Evolutionary conservation across 495 filamentous ascomycete species (phyloP).

Genomic region (Talaromyces wortmannii): DNA sequence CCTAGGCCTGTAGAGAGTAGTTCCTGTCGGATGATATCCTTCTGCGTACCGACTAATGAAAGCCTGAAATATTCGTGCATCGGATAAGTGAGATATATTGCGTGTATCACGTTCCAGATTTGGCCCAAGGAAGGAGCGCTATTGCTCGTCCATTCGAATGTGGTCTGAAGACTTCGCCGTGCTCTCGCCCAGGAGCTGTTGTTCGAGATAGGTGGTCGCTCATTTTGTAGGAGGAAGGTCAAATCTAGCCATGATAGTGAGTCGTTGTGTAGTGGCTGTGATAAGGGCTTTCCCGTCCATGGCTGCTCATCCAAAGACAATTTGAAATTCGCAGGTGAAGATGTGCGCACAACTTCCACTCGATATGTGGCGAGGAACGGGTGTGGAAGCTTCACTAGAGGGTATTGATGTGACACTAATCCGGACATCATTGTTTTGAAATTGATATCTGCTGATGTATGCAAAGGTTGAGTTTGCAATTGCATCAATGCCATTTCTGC

Average conservation of each 20-base stretch:
- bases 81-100: slow-evolving; percentile 48
- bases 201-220: slow-evolving; percentile 23
- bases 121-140: slow-evolving; percentile 45
- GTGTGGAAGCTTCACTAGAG: slow-evolving; percentile 22
- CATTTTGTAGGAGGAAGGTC: slow-evolving; percentile 11
- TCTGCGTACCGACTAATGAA: slow-evolving; percentile 29
- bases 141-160: slow-evolving; percentile 29
- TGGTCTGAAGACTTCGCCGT: slow-evolving; percentile 26
- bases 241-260: slow-evolving; percentile 27
- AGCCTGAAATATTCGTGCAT: slow-evolving; percentile 48
- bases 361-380: slow-evolving; percentile 22
- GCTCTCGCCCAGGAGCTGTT: slow-evolving; percentile 41
- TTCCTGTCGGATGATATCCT: slow-evolving; percentile 34
- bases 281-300: slow-evolving; percentile 13
- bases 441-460: neutral
- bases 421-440: slow-evolving; percentile 11
- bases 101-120: slow-evolving; percentile 56
- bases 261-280: slow-evolving; percentile 24
- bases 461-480: neutral
- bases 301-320: slow-evolving; percentile 22
- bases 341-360: slow-evolving; percentile 17
- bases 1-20: slow-evolving; percentile 47
- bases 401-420: slow-evolving; percentile 11
- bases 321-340: slow-evolving; percentile 13
- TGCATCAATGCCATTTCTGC: neutral